Evolutionary conservation across 2,329 filamentous ascomycete species (phyloP).

Genomic region (Didymella pinodella): DNA sequence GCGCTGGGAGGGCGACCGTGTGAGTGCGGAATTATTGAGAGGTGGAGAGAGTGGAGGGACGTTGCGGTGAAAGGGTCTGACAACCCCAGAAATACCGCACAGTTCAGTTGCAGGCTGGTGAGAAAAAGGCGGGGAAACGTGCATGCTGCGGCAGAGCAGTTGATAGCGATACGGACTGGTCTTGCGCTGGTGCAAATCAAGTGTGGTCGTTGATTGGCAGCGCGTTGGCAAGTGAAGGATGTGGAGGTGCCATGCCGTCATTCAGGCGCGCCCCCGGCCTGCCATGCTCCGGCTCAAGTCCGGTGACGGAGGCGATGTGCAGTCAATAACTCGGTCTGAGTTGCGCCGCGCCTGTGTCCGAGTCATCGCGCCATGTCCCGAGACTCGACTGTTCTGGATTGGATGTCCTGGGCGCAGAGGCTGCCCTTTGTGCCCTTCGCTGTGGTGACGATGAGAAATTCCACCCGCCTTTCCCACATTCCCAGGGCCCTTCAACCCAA

Average conservation of each 20-base stretch:
- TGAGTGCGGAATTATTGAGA: slow-evolving; percentile 8
- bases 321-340: slow-evolving; percentile 16
- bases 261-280: neutral
- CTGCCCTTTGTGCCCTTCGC: neutral
- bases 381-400: slow-evolving; percentile 10
- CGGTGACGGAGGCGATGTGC: slow-evolving; percentile 15
- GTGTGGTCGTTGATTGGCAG: slow-evolving; percentile 32
- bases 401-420: slow-evolving; percentile 5
- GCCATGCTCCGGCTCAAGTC: slow-evolving; percentile 2
- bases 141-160: slow-evolving; percentile 27
- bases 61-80: slow-evolving; percentile 32
- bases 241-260: slow-evolving; percentile 32
- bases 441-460: neutral
- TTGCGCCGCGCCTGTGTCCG: slow-evolving; percentile 8
- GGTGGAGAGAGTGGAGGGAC: slow-evolving; percentile 13
- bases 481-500: slow-evolving; percentile 1
- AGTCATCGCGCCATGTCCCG: slow-evolving; percentile 10
- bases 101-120: slow-evolving; percentile 27
- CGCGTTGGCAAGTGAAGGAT: slow-evolving; percentile 21
- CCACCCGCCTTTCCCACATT: neutral
- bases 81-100: slow-evolving; percentile 33
- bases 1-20: neutral
- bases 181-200: slow-evolving; percentile 24
- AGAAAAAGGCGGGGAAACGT: slow-evolving; percentile 28
- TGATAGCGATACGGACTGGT: slow-evolving; percentile 21